Percentiles rank a stretch among this genome's conserved stretches.
phyloP scores from a whole-genome alignment of 2,329 filamentous ascomycete genomes.

The Fusarium brachygibbosum region DNA sequence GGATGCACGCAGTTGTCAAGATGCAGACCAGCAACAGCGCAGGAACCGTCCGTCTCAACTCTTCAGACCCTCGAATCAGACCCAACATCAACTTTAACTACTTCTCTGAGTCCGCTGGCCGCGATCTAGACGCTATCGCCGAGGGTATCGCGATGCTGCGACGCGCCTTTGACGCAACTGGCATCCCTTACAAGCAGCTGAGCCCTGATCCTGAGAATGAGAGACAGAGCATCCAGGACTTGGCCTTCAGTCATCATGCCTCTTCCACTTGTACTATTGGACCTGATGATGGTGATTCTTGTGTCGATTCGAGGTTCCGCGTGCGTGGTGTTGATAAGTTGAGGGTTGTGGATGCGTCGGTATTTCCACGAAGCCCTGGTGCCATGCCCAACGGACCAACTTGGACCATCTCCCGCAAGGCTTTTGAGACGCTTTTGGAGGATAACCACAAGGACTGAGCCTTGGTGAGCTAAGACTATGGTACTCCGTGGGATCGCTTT shows the following conservation, averaged over 20 bases:
- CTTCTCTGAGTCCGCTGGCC: not conserved
- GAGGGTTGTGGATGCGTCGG: constrained; percentile 18
- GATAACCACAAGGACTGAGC: not conserved
- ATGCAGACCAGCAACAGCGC: constrained; percentile 21
- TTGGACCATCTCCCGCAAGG: constrained; percentile 23
- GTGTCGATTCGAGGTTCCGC: constrained; percentile 3
- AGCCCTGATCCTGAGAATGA: not conserved
- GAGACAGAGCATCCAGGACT: constrained; percentile 3
- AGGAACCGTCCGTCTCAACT: constrained; percentile 9
- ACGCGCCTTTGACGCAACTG: constrained; percentile 10
- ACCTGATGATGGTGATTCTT: not conserved
- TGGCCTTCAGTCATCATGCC: not conserved
- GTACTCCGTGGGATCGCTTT: not conserved
- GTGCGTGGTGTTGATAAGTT: constrained; percentile 7
- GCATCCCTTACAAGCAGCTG: constrained; percentile 2
- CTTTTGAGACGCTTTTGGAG: constrained; percentile 7
- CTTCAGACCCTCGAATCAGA: not conserved
- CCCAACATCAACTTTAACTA: constrained; percentile 21
- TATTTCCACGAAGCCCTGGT: constrained; percentile 10
- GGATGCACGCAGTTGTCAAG: constrained; percentile 16
- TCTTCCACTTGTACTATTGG: not conserved
- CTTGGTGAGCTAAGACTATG: accelerated
- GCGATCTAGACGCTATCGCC: constrained; percentile 2
- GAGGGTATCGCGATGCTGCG: constrained; percentile 10
- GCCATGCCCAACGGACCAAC: constrained; percentile 11